Percentiles rank a stretch among this genome's conserved stretches.
Evolutionary conservation across 2,329 filamentous ascomycete species (phyloP).

Genomic region (Byssochlamys sp.): DNA sequence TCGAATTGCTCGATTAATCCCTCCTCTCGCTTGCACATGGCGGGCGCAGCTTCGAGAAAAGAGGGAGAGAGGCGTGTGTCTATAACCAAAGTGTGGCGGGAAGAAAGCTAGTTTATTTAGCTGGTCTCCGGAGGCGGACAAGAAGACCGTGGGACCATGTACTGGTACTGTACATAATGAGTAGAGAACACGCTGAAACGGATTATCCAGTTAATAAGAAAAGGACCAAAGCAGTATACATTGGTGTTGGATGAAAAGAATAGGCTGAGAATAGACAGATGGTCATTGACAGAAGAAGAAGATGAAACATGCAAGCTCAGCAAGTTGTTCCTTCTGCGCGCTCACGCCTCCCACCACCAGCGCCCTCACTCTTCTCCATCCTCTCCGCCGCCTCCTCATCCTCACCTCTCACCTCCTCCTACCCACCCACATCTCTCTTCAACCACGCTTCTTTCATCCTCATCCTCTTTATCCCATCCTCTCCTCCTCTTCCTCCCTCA

Average conservation of each 20-base stretch:
- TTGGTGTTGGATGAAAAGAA: no score
- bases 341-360: constrained; percentile 4
- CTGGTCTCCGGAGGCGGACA: not conserved
- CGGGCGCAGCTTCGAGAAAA: not conserved
- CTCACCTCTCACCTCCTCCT: constrained; percentile 11
- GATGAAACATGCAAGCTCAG: not conserved
- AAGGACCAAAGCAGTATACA: no score
- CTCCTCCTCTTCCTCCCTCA: constrained; percentile 5
- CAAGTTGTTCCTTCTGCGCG: not conserved
- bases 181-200: not conserved
- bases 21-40: not conserved
- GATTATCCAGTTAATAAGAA: no score
- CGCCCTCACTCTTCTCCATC: constrained; percentile 9
- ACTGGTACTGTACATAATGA: not conserved
- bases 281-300: not conserved
- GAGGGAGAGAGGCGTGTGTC: not conserved
- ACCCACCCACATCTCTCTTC: constrained; percentile 10
- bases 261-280: not conserved
- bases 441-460: constrained; percentile 9
- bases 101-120: not conserved
- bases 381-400: constrained; percentile 7
- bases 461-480: constrained; percentile 11
- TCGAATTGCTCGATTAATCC: not conserved
- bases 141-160: not conserved
- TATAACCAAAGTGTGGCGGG: not conserved